Percentiles rank a stretch among this genome's conserved stretches.
phyloP scores from a whole-genome alignment of 2,329 filamentous ascomycete genomes.

The Colletotrichum trifolii region DNA sequence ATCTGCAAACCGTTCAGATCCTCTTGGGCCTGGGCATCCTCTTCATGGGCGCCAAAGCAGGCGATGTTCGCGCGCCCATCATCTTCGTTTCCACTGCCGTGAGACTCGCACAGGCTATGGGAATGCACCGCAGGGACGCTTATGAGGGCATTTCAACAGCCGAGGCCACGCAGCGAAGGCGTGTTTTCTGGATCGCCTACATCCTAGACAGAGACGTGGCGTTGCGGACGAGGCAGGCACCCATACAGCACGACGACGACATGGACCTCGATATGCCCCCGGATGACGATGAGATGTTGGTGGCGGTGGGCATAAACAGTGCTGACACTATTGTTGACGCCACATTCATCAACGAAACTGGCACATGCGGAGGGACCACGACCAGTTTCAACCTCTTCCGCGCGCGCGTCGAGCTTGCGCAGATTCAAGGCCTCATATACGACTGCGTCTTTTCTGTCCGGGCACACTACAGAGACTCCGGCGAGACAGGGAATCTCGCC shows the following conservation, averaged over 20 bases:
- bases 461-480: constrained; percentile 35
- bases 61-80: constrained; percentile 6
- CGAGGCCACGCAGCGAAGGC: neutral
- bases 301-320: neutral
- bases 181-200: constrained; percentile 12
- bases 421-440: neutral
- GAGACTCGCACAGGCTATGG: constrained; percentile 4
- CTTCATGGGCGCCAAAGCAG: constrained; percentile 2
- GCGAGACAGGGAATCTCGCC: neutral
- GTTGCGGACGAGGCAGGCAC: constrained; percentile 2
- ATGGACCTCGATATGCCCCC: neutral
- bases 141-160: neutral
- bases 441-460: neutral
- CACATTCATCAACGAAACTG: neutral
- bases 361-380: neutral
- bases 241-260: neutral
- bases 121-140: constrained; percentile 4
- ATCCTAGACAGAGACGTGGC: constrained; percentile 3
- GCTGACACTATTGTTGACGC: neutral
- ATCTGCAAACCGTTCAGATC: constrained; percentile 3
- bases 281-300: neutral
- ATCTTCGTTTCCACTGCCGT: constrained; percentile 2
- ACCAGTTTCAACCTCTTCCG: neutral
- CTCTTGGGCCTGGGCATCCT: constrained; percentile 6
- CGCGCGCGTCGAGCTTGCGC: neutral